Conservation (phyloP, 1,284 basidiomycete species). For the Termitomyces sp. region DNA sequence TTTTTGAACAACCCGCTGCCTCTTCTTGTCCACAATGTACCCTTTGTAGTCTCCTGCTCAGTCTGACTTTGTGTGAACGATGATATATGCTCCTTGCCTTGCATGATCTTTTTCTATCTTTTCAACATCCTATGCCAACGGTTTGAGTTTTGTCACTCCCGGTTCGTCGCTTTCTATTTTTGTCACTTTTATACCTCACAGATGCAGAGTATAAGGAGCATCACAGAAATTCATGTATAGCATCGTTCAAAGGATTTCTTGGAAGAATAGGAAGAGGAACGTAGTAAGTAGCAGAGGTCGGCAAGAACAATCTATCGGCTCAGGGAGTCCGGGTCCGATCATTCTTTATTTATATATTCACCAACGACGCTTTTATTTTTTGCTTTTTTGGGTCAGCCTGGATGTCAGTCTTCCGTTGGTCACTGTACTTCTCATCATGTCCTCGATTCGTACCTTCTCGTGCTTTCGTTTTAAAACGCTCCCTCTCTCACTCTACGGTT, state of each 20-base stretch:
- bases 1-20: no score
- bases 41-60: background rate
- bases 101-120: background rate
- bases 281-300: background rate
- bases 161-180: no score
- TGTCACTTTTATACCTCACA: no score
- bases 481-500: background rate
- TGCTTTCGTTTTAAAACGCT: background rate
- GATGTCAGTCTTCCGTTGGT: slow-evolving; percentile 14
- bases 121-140: background rate
- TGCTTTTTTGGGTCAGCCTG: slow-evolving; percentile 1
- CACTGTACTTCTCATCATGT: slow-evolving; percentile 8
- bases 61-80: background rate
- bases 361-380: background rate
- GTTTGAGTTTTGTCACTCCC: no score
- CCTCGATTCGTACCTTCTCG: background rate
- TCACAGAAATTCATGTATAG: no score
- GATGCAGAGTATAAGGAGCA: no score
- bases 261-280: no score
- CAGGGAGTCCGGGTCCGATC: background rate
- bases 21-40: background rate
- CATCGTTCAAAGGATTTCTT: no score
- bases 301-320: background rate
- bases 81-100: background rate
- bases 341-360: background rate